Conservation (phyloP, 1,284 basidiomycete species). For the Puccinia novopanici region DNA sequence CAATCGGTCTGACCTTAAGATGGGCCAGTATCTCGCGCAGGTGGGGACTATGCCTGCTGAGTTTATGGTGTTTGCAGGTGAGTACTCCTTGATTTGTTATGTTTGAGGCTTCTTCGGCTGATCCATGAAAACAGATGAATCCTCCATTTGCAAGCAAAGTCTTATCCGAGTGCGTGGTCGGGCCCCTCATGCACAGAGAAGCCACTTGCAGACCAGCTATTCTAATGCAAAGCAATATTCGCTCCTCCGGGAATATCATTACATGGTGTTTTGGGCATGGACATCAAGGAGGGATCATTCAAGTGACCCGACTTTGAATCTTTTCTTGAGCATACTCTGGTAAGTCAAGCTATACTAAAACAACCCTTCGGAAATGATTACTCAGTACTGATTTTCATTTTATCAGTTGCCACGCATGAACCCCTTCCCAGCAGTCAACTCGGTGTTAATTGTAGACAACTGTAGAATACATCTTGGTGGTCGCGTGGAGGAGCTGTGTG, state of each 20-base stretch:
- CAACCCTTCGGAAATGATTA: no score
- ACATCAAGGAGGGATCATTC: background rate
- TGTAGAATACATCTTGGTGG: background rate
- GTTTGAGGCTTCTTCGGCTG: no score
- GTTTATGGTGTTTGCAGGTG: background rate
- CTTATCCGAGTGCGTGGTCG: background rate
- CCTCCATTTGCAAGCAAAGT: background rate
- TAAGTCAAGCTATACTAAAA: no score
- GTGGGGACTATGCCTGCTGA: background rate
- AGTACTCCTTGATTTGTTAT: background rate
- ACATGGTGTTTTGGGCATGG: background rate
- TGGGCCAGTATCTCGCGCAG: background rate
- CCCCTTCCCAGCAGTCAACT: slow-evolving; percentile 6
- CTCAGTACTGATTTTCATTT: no score
- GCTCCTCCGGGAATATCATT: background rate
- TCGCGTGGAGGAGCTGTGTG: background rate
- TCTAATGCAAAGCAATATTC: background rate
- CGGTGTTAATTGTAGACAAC: slow-evolving; percentile 16
- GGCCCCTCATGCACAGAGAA: background rate
- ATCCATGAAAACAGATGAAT: background rate
- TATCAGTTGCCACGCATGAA: slow-evolving; percentile 29
- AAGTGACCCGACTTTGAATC: slow-evolving; percentile 11
- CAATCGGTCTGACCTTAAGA: background rate
- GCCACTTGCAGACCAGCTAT: background rate
- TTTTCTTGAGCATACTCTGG: slow-evolving; percentile 3